Evolutionary conservation across 352 stramenopile genomes (phyloP).

Genomic region (Phytopythium delawarense): DNA sequence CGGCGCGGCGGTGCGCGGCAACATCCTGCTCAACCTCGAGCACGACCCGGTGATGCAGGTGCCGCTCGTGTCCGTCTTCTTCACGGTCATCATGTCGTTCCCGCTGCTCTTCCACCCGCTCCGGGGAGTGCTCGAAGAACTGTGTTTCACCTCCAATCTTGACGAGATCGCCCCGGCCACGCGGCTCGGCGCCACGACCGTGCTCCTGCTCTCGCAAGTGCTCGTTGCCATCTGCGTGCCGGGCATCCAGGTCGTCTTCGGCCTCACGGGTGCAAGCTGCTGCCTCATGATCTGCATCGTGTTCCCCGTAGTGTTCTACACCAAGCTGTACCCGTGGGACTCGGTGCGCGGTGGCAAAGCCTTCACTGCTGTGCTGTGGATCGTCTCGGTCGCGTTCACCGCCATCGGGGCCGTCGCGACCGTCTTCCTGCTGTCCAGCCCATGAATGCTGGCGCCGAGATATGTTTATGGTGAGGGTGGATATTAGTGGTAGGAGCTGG

Average conservation of each 20-base stretch:
- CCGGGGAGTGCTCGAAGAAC: conserved; percentile 54
- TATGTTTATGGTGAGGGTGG: background rate
- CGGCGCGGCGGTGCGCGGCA: conserved; percentile 46
- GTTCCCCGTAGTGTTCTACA: conserved; percentile 65
- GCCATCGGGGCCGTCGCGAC: conserved; percentile 20
- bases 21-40: conserved; percentile 80
- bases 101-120: conserved; percentile 73
- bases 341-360: conserved; percentile 22
- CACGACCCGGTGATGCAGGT: conserved; percentile 64
- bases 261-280: conserved; percentile 56
- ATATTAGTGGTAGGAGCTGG: background rate
- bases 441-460: background rate
- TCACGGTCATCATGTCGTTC: conserved; percentile 69
- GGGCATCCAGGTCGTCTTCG: conserved; percentile 66
- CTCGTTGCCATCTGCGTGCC: conserved; percentile 52
- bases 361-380: conserved; percentile 32
- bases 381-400: conserved; percentile 31
- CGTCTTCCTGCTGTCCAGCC: conserved; percentile 2
- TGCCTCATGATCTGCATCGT: conserved; percentile 74
- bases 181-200: conserved; percentile 41
- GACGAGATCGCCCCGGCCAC: conserved; percentile 46
- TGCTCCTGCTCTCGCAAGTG: conserved; percentile 54
- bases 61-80: conserved; percentile 61
- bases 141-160: conserved; percentile 39
- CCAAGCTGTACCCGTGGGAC: conserved; percentile 54